Base-by-base conservation (phyloP, 139 green algal genomes). In the Pleodorina starrii region DNA sequence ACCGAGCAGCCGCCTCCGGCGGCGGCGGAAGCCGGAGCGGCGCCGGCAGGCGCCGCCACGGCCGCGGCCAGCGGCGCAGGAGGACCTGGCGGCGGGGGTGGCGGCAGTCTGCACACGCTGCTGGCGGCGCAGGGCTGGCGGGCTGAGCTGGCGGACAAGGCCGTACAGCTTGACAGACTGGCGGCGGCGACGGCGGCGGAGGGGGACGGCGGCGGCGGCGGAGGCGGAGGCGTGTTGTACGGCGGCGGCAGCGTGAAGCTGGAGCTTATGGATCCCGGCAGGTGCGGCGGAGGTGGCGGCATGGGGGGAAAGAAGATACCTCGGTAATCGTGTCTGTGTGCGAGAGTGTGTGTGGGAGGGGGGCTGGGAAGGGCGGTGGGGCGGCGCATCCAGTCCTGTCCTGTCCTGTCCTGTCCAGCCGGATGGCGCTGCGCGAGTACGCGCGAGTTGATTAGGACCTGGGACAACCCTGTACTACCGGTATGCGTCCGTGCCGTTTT, bases 241-340 rank as follows among this genome's bases (percentile, higher is more conserved):
- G 29, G 57, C 42, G 32, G 42, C 59, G 42, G 51, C 1, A 82
- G 50, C 19, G 50, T 91, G 1, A 44, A 88, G 19, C 72, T 95
- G 0, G 92, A 95, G 48, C 83, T 95, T 40, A 69, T 93, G 2
- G 93, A 95, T 57, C 93, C 92, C 0, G 92, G 92, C 32, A 91
- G 59, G 86, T 78, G 63, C 1, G 69, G n/a, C n/a, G n/a, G n/a
- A n/a, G n/a, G n/a, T n/a, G n/a, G n/a, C n/a, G n/a, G n/a, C n/a
- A n/a, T n/a, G n/a, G n/a, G n/a, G n/a, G n/a, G n/a, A n/a, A n/a
- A n/a, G n/a, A n/a, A n/a, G n/a, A n/a, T n/a, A n/a, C n/a, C n/a
- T n/a, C n/a, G n/a, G n/a, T n/a, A n/a, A n/a, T n/a, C n/a, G n/a
- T n/a, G n/a, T n/a, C n/a, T n/a, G n/a, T n/a, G n/a, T n/a, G n/a